phyloP scores from a whole-genome alignment of 768 basidiomycete genomes.

The Serendipita sp. region DNA sequence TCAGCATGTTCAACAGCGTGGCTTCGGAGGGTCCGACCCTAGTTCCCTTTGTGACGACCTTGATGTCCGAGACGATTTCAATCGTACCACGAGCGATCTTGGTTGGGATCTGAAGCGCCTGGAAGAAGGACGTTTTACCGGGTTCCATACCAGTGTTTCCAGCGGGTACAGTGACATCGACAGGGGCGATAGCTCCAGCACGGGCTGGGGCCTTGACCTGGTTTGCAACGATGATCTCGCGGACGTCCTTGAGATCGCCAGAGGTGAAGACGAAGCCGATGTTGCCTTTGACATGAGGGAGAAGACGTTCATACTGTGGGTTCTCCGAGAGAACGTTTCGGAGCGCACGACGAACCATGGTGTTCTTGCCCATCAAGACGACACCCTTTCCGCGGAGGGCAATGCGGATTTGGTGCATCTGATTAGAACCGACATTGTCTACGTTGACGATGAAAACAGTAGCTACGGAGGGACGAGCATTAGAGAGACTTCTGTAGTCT shows the following conservation, averaged over 20 bases:
- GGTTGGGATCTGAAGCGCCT: conserved; percentile 97
- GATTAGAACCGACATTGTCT: conserved; percentile 99
- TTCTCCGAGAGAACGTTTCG: conserved; percentile 76
- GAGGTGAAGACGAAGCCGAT: conserved; percentile 98
- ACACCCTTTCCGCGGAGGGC: conserved; percentile 92
- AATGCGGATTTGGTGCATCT: conserved; percentile 96
- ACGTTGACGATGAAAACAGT: conserved; percentile 99
- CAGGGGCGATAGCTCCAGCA: conserved; percentile 90
- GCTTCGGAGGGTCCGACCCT: conserved; percentile 97
- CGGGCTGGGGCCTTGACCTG: conserved; percentile 98
- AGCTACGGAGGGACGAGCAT: conserved; percentile 34
- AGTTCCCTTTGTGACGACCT: conserved; percentile 82
- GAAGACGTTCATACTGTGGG: conserved; percentile 92
- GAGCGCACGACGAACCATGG: conserved; percentile 98
- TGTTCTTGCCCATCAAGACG: conserved; percentile 99
- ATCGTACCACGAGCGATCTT: conserved; percentile 99
- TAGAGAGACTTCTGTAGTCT: background rate
- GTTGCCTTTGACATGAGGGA: conserved; percentile 93
- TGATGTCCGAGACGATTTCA: conserved; percentile 94
- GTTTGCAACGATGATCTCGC: conserved; percentile 87
- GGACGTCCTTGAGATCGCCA: conserved; percentile 83
- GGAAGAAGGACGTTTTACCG: conserved; percentile 99
- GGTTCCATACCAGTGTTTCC: conserved; percentile 99
- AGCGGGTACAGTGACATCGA: conserved; percentile 81
- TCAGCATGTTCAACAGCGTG: conserved; percentile 97